Evolutionary conservation across 2,329 filamentous ascomycete species (phyloP), one percentile per base, ranked within the genome.

Genomic region (Neonectria neomacrospora): DNA sequence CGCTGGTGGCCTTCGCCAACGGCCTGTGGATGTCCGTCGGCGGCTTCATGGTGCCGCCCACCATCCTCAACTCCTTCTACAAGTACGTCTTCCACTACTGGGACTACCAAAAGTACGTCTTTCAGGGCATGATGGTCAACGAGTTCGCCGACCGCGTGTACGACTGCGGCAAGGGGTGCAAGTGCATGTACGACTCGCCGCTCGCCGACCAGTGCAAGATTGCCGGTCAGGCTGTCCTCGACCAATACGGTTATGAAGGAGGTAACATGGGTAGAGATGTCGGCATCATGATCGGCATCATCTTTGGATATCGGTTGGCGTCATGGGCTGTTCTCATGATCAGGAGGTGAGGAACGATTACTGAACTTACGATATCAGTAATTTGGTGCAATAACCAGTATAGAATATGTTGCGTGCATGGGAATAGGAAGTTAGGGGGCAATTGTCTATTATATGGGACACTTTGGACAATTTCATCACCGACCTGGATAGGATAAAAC

Each of bases 111-210:
- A 86, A 83, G 44, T 96, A 94, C 71, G 93, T 96, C 3, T 97
- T 96, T 75, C 88, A 95, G 74, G 93, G 92, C 14, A 96, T 97
- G 93, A 96, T 96, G 92, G 89, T 95, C 56, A 96, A 96, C 73
- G 92, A 97, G 79, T 96, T 97, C 75, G 80, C 81, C 1, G 68
- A 85, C 18, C 82, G 91, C 14, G 84, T 80, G 3, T 96, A 92
- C 20, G 66, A 42, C 78, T 82, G 66, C 3, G 74, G 69, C 0
- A 54, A 65, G 5, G 78, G 77, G 0, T 93, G 88, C 70, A 83
- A 84, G 42, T 96, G 93, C 80, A 90, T 92, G 86, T 96, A 90
- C 76, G 85, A 65, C 75, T 94, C 61, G 85, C 85, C 42, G 74
- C 81, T 32, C 78, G 70, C 67, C 5, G 61, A 68, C 9, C 65